phyloP scores from a whole-genome alignment of 768 basidiomycete species.

The Sarcodon sp. region DNA sequence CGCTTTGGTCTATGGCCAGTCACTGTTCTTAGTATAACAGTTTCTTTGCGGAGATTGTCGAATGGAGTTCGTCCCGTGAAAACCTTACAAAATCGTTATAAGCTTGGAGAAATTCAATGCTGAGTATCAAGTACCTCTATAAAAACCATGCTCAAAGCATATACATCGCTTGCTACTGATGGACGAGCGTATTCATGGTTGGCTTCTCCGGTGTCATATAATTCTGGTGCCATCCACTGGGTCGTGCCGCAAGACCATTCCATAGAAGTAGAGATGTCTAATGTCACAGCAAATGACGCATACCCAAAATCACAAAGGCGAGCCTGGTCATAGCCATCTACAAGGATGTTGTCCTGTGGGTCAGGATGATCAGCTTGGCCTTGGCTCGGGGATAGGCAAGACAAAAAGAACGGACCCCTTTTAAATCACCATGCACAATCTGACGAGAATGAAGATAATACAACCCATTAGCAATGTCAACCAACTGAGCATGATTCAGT shows the following conservation, averaged over 20 bases:
- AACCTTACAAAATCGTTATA: not conserved
- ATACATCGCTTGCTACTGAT: not conserved
- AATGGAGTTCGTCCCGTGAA: not conserved
- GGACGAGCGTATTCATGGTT: not conserved
- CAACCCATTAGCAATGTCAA: not conserved
- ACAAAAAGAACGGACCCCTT: not conserved
- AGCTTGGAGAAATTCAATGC: not conserved
- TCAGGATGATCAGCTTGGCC: not conserved
- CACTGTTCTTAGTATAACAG: not conserved
- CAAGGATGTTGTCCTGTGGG: not conserved
- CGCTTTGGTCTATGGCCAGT: not conserved
- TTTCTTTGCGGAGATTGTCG: not conserved
- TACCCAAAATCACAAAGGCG: not conserved
- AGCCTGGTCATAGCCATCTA: not conserved
- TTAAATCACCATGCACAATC: constrained; percentile 2
- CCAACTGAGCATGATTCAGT: not conserved
- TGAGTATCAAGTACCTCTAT: not conserved
- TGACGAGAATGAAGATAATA: not conserved
- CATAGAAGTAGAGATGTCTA: no score
- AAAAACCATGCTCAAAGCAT: not conserved
- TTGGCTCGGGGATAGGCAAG: not conserved
- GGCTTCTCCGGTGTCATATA: not conserved
- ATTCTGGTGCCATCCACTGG: no score
- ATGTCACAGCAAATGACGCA: no score
- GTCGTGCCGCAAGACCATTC: no score